phyloP scores from a whole-genome alignment of 352 stramenopile genomes.

The Phytopythium sindhum region DNA sequence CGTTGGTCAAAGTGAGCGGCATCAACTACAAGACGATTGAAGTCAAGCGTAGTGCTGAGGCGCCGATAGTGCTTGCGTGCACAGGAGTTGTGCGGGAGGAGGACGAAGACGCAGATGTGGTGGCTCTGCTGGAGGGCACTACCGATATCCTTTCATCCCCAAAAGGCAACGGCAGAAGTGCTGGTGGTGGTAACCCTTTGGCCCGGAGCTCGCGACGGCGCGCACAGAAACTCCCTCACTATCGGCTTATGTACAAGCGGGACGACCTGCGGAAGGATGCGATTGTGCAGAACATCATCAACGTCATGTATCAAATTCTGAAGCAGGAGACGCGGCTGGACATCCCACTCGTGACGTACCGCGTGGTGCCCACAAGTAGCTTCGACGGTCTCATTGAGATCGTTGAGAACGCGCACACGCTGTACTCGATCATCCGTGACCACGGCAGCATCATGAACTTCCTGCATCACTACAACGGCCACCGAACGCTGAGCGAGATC shows the following conservation, averaged over 20 bases:
- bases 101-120: conserved; percentile 44
- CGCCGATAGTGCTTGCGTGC: conserved; percentile 78
- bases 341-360: conserved; percentile 82
- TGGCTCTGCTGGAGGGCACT: conserved; percentile 21
- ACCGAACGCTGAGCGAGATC: conserved; percentile 83
- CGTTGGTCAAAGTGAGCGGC: conserved; percentile 60
- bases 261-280: conserved; percentile 83
- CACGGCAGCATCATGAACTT: conserved; percentile 84
- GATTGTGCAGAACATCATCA: conserved; percentile 88
- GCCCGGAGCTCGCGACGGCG: conserved; percentile 8
- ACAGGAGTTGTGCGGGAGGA: conserved; percentile 72
- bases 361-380: conserved; percentile 79
- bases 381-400: conserved; percentile 87
- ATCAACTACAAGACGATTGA: conserved; percentile 75
- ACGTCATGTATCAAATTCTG: conserved; percentile 87
- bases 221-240: conserved; percentile 40
- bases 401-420: conserved; percentile 80
- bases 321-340: conserved; percentile 80
- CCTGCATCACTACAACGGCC: conserved; percentile 80
- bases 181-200: background rate
- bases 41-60: conserved; percentile 79
- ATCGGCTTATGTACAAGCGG: conserved; percentile 87
- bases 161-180: background rate
- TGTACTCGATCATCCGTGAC: conserved; percentile 85
- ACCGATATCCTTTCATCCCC: conserved; percentile 27